Evolutionary conservation across 352 stramenopile genomes (phyloP).

Genomic region (Phytophthora constricta): DNA sequence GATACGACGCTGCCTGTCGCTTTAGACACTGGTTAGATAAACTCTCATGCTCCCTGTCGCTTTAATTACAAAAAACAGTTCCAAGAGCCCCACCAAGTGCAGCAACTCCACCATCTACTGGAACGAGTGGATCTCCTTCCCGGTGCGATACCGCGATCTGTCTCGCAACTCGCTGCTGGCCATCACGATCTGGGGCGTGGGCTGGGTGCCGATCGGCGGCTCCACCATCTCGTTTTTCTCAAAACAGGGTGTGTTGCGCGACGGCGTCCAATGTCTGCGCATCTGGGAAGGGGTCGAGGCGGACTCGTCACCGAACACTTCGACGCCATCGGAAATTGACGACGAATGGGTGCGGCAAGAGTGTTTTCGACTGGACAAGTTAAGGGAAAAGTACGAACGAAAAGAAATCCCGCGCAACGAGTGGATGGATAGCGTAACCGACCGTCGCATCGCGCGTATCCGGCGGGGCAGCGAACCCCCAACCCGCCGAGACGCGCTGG

Average conservation of each 20-base stretch:
- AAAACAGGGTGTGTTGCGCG: slow-evolving; percentile 80
- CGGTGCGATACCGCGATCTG: slow-evolving; percentile 86
- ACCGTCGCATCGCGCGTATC: slow-evolving; percentile 87
- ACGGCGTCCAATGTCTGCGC: slow-evolving; percentile 89
- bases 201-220: slow-evolving; percentile 81
- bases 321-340: slow-evolving; percentile 76
- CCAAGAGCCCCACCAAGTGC: slow-evolving; percentile 85
- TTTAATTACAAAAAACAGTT: slow-evolving; percentile 43
- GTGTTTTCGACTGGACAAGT: slow-evolving; percentile 87
- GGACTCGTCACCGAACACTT: slow-evolving; percentile 66
- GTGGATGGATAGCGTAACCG: slow-evolving; percentile 93
- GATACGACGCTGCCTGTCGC: background rate
- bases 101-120: slow-evolving; percentile 89
- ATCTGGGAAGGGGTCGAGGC: slow-evolving; percentile 79
- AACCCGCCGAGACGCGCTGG: slow-evolving; percentile 67
- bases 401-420: slow-evolving; percentile 88
- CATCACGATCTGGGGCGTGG: slow-evolving; percentile 89
- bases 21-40: background rate
- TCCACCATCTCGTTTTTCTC: slow-evolving; percentile 91
- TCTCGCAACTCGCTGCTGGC: slow-evolving; percentile 85
- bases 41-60: no score
- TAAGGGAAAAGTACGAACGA: slow-evolving; percentile 89
- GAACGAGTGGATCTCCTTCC: slow-evolving; percentile 90
- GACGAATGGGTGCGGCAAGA: slow-evolving; percentile 79
- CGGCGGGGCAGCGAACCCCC: slow-evolving; percentile 79